Base-by-base conservation (phyloP, 805 yeast genomes). In the Candida jianshihensis region DNA sequence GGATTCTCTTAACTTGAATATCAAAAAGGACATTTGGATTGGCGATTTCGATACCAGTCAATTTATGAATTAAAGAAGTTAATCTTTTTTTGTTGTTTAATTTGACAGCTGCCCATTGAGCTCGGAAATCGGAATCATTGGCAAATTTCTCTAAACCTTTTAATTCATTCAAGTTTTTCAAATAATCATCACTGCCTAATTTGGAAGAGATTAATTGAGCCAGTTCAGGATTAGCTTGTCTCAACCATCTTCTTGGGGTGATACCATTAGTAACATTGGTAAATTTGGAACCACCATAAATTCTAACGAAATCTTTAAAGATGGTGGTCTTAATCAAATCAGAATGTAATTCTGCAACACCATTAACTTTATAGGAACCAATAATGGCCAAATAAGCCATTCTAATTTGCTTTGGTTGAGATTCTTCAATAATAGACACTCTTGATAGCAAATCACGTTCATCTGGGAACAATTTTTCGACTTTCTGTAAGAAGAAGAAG, bases 231-330 rank as follows among this genome's bases (percentile, higher is more conserved):
- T 88, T 89, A 34, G 96, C 95, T 64, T 88, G 95, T 57, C 78
- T 80, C 56, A 88, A 73, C 97, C 97, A 88, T 64, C 97, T 80
- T 71, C 97, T 78, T 49, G 96, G 96, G 3, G 97, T 88, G 55
- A 88, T 78, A 64, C 97, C 97, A 60, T 88, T 88, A 34, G 97
- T 88, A 42, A 88, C 96, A 53, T 88, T 88, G 35, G 85, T 84
- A 62, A 88, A 88, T 62, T 83, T 85, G 44, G 84, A 85, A 17
- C 70, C 53, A 34, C 97, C 97, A 51, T 75, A 88, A 26, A 88
- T 71, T 43, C 71, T 72, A 38, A 88, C 97, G 56, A 88, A 88
- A 61, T 89, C 96, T 58, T 80, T 80, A 65, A 88, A 88, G 48
- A 88, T 84, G 5, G 96, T 86, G 22, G 92, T 84, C 59, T 75